Percentiles rank a stretch among this genome's conserved stretches.
Evolutionary conservation across 2,329 filamentous ascomycete genomes (phyloP).

Genomic region (Diaporthe humulicola): DNA sequence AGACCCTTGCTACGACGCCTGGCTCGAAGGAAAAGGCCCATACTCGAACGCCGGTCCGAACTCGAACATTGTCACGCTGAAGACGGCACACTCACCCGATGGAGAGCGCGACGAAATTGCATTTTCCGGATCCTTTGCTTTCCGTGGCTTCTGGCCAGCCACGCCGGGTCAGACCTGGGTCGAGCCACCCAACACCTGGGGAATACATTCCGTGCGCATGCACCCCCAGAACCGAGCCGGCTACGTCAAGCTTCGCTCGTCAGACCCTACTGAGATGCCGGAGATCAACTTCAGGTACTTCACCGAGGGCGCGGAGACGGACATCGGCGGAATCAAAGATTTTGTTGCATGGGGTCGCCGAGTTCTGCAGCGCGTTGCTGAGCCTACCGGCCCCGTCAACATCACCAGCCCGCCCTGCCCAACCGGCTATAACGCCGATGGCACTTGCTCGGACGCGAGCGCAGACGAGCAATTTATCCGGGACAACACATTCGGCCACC

Average conservation of each 20-base stretch:
- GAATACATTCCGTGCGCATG: slow-evolving; percentile 46
- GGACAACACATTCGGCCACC: slow-evolving; percentile 23
- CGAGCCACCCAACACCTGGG: slow-evolving; percentile 49
- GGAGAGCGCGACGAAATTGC: slow-evolving; percentile 65
- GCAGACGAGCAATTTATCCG: slow-evolving; percentile 15
- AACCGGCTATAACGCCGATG: background rate
- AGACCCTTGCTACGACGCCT: slow-evolving; percentile 15
- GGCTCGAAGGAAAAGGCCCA: slow-evolving; percentile 17
- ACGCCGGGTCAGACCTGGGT: background rate
- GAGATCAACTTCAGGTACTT: slow-evolving; percentile 73
- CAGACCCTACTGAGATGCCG: slow-evolving; percentile 73
- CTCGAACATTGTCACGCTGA: slow-evolving; percentile 46
- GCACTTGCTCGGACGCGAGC: background rate
- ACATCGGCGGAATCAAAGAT: slow-evolving; percentile 54
- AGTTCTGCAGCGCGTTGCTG: slow-evolving; percentile 7
- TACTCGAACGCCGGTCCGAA: slow-evolving; percentile 18
- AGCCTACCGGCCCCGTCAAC: background rate
- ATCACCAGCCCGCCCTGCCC: slow-evolving; percentile 12
- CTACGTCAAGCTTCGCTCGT: slow-evolving; percentile 70
- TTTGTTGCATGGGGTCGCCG: slow-evolving; percentile 45
- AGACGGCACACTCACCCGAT: slow-evolving; percentile 50
- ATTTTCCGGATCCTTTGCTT: slow-evolving; percentile 59
- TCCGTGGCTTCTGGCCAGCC: slow-evolving; percentile 62
- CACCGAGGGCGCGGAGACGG: slow-evolving; percentile 61
- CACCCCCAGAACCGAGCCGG: slow-evolving; percentile 67